Evolutionary conservation across 441 rosid genomes (phyloP), one percentile per base, ranked within the genome.

Genomic region (Euphorbia schlechtendalii): DNA sequence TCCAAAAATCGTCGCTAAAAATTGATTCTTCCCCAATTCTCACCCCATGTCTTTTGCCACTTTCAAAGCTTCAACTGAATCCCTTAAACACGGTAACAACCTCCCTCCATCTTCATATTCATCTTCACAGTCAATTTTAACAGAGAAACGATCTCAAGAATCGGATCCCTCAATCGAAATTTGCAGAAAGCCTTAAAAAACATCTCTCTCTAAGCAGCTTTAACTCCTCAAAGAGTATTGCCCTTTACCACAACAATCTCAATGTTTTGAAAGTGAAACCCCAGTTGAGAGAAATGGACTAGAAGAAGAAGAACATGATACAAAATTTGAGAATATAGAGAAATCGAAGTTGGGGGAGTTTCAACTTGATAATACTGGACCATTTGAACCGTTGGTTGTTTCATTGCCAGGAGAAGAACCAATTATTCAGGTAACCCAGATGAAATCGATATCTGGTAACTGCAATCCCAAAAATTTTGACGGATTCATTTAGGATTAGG

Each of bases 341-440:
- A 80, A 82, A 74, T 74, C 83, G 57, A 78, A 81, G 34, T 77
- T 76, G 80, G 83, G 75, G 51, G 78, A 71, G 71, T 79, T 74
- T 52, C 88, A 83, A 71, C 79, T 86, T 77, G 95, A 86, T 57
- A 74, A 72, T 66, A 77, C 83, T 8, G 95, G 95, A 45, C 88
- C 90, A 8, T 88, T 82, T 69, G 91, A 83, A 77, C 88, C 97
- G 34, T 72, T 90, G 74, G 24, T 80, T 30, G 68, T 88, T 59
- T 86, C 92, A 36, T 17, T 77, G 20, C 75, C 74, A 24, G 93
- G 82, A 58, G 92, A 83, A 65, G 54, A 54, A 55, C 92, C 97
- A 2, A 25, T 77, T 70, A 64, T 83, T 18, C 91, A 86, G 93
- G 96, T 90, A 64, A 46, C 7, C 63, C n/a, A n/a, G n/a, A n/a